These are phyloP conservation scores for Epichloe elymi DNA, from an alignment of 2,329 filamentous ascomycete species.

Conservation along the genomic window DNA sequence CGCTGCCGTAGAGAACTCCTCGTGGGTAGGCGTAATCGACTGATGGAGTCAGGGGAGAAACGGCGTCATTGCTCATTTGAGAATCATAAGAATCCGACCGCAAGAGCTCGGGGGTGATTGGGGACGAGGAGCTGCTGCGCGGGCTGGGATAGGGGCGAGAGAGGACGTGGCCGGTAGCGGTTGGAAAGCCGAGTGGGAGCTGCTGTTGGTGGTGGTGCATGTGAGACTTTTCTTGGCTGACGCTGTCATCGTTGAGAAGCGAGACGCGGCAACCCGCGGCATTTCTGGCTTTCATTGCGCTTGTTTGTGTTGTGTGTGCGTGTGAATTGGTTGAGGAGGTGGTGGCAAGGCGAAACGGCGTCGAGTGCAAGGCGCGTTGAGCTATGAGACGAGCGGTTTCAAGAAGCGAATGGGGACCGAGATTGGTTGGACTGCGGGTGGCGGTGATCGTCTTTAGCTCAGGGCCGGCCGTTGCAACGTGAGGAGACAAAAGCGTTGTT, in stretches of 20 bases:
- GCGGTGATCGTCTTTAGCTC: background rate
- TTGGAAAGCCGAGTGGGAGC: constrained; percentile 19
- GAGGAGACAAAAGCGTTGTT: background rate
- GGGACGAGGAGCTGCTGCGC: constrained; percentile 31
- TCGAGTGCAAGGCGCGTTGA: background rate
- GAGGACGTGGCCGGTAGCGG: constrained; percentile 18
- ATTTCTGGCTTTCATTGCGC: constrained; percentile 40
- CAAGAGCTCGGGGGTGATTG: constrained; percentile 42
- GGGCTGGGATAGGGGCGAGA: constrained; percentile 22
- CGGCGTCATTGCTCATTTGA: constrained; percentile 38
- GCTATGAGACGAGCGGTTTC: background rate
- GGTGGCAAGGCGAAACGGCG: background rate
- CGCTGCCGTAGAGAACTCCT: constrained; percentile 25
- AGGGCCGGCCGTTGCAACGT: constrained; percentile 1
- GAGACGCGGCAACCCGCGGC: constrained; percentile 45
- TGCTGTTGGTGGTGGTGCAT: constrained; percentile 10
- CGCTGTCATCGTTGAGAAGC: constrained; percentile 41
- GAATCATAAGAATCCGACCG: constrained; percentile 51
- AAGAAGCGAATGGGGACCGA: background rate
- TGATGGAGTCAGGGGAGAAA: constrained; percentile 43
- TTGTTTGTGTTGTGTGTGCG: background rate
- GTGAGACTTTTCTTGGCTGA: constrained; percentile 6
- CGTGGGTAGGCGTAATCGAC: constrained; percentile 29
- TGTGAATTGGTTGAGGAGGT: background rate
- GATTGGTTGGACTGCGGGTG: background rate